These are phyloP conservation scores for Capsicum pubescens DNA, from an alignment of 257 asterid species.

Conservation along the genomic window DNA sequence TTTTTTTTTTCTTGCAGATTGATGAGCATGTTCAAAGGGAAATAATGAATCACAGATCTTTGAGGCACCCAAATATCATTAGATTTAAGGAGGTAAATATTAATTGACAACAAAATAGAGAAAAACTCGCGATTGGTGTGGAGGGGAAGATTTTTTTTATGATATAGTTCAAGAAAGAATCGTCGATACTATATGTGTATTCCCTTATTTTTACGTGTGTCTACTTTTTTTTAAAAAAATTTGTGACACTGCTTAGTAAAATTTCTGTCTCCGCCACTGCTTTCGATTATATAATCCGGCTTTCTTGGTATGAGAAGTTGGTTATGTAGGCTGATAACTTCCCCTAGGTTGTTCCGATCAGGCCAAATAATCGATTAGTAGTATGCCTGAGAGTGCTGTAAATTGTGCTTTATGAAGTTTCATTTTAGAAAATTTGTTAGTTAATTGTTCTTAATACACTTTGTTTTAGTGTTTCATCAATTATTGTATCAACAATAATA, in stretches of 20 bases:
- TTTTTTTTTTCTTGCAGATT: conserved; percentile 39
- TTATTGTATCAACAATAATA: background rate
- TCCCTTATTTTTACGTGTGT: too few relatives aligned
- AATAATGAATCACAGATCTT: conserved; percentile 60
- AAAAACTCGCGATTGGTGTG: background rate
- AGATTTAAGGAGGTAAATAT: conserved; percentile 54
- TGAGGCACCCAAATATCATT: conserved; percentile 55
- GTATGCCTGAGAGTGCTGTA: background rate
- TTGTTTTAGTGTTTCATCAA: background rate
- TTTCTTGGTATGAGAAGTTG: background rate
- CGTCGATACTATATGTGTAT: background rate
- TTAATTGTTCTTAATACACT: background rate
- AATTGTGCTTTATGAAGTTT: conserved; percentile 5
- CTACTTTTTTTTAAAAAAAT: too few relatives aligned
- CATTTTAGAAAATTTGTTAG: background rate
- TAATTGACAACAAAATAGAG: background rate
- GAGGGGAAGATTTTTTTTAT: background rate
- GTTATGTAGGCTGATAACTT: conserved; percentile 26
- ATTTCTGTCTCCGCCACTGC: too few relatives aligned
- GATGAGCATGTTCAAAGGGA: conserved; percentile 68
- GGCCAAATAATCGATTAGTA: background rate
- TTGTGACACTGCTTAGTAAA: too few relatives aligned
- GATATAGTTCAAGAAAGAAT: background rate
- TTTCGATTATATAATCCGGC: background rate
- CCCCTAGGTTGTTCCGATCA: background rate